phyloP scores from a whole-genome alignment of 2,329 filamentous ascomycete genomes.

The Hymenoscyphus albidus region DNA sequence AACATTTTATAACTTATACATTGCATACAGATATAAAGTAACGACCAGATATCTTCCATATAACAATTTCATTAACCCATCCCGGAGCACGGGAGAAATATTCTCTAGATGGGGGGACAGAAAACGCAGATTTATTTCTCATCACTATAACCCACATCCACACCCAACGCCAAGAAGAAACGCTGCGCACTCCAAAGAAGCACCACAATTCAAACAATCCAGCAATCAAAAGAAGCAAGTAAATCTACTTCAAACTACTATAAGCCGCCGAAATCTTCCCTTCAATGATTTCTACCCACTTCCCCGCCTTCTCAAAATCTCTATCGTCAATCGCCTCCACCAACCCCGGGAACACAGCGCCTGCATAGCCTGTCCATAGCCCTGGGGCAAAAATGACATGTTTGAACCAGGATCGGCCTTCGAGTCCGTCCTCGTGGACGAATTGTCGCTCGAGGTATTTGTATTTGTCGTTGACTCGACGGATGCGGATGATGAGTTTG shows the following conservation, averaged over 20 bases:
- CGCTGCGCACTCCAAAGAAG: too few relatives aligned
- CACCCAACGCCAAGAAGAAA: too few relatives aligned
- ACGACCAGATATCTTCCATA: too few relatives aligned
- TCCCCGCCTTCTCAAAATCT: slow-evolving; percentile 54
- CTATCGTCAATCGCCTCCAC: slow-evolving; percentile 58
- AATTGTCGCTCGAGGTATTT: slow-evolving; percentile 81
- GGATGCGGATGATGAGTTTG: slow-evolving; percentile 59
- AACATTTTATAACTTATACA: too few relatives aligned
- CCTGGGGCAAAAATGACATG: slow-evolving; percentile 92
- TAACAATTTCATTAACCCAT: too few relatives aligned
- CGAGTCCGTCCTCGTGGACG: slow-evolving; percentile 70
- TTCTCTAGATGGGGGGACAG: too few relatives aligned
- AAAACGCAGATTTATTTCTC: too few relatives aligned
- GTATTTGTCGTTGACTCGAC: slow-evolving; percentile 72
- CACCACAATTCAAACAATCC: too few relatives aligned
- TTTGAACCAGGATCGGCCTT: slow-evolving; percentile 84
- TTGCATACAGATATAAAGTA: too few relatives aligned
- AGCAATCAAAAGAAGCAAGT: background rate
- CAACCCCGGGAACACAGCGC: slow-evolving; percentile 62
- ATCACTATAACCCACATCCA: too few relatives aligned
- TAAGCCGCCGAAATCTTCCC: slow-evolving; percentile 46
- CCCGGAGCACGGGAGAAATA: too few relatives aligned
- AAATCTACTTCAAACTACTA: slow-evolving; percentile 35
- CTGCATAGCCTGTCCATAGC: slow-evolving; percentile 85
- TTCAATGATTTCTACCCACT: slow-evolving; percentile 58